Evolutionary conservation across 2,329 filamentous ascomycete species (phyloP), one percentile per base, ranked within the genome.

Genomic region (Alternaria arborescens): DNA sequence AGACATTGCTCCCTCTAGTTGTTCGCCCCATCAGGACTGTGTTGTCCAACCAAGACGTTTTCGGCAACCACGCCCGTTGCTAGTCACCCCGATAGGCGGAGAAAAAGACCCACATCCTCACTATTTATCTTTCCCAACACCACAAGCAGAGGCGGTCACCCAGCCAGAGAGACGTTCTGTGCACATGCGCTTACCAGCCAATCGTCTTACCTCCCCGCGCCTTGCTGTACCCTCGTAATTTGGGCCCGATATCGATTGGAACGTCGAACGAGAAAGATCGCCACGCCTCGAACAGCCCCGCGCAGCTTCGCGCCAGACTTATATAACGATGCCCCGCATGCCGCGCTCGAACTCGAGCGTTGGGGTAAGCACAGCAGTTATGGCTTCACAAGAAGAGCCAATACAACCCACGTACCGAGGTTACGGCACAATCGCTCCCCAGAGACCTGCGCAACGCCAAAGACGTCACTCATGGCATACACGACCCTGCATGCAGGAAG

Each of bases 381-480:
- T 78, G 77, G 65, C 68, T 40, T 72, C 77, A 69, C 55, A 80
- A 60, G 82, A 84, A 66, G 82, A 83, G 69, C 81, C 81, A 20
- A 70, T 77, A 7, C 65, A 79, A 32, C 65, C 64, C 16, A 61
- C 66, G 47, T 65, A 65, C 55, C 78, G 80, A 36, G 69, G 74
- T 22, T 81, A 81, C 43, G 72, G 77, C 40, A 78, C 68, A 53
- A 75, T 69, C 58, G 75, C 58, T 8, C 50, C 68, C 44, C 58
- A 57, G 34, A 53, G 54, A 22, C 53, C 58, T 34, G 54, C 28
- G 38, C 73, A 77, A 53, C 75, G 78, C 56, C 77, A 80, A 44
- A 75, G 82, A 59, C 76, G 82, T 36, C 82, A 83, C 65, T 83
- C 81, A 20, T 83, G 81, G 41, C 82, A 83, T 69, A 73, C 78